Evolutionary conservation across 2,329 filamentous ascomycete species (phyloP).

Genomic region (Diaporthe helianthi): DNA sequence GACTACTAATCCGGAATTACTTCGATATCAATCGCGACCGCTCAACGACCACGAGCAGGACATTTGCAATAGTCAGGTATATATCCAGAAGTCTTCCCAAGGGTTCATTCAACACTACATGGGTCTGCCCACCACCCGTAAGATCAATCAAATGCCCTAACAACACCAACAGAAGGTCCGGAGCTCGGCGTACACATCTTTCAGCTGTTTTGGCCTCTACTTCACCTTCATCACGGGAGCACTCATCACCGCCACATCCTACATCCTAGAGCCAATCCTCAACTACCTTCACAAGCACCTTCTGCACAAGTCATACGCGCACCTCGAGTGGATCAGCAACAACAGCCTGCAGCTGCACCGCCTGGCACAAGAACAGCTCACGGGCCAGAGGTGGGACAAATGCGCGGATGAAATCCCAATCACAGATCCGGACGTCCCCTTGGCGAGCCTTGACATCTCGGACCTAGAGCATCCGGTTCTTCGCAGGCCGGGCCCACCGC

Average conservation of each 20-base stretch:
- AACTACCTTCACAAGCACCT: neutral
- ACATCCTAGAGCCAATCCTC: neutral
- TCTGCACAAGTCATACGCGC: neutral
- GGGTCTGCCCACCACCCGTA: fast-evolving
- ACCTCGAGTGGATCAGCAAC: slow-evolving; percentile 8
- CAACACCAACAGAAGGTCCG: neutral
- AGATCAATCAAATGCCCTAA: neutral
- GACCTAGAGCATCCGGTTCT: neutral
- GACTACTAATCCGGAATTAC: neutral
- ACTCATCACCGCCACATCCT: neutral
- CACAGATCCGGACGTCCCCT: neutral
- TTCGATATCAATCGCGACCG: neutral
- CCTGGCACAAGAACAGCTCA: neutral
- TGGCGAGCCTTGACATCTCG: neutral
- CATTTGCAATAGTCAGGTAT: slow-evolving; percentile 6
- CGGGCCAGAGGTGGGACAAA: neutral
- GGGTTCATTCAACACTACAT: too few relatives aligned
- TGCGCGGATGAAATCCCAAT: neutral
- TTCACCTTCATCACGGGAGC: neutral
- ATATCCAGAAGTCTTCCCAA: neutral
- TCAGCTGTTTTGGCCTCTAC: slow-evolving; percentile 9
- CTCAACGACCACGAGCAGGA: neutral
- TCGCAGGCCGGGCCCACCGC: neutral
- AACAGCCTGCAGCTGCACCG: slow-evolving; percentile 7
- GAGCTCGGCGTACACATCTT: neutral